A percentile compares a stretch with the other conserved stretches of the same genome.
Evolutionary conservation across 2,329 filamentous ascomycete species (phyloP).

Genomic region (Pseudogymnoascus sp.): DNA sequence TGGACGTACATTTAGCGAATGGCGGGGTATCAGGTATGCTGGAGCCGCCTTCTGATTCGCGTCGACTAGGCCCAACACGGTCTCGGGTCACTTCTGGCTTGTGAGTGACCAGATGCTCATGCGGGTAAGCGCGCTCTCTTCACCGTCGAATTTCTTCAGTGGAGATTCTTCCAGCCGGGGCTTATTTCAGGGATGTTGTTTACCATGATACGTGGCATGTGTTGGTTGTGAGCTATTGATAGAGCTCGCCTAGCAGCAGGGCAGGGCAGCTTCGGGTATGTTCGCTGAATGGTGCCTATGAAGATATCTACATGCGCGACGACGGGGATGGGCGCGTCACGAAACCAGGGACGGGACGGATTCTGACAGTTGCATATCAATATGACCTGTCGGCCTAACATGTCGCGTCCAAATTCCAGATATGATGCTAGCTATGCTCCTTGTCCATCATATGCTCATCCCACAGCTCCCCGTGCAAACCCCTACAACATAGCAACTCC

Average conservation of each 20-base stretch:
- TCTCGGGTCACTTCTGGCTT: background rate
- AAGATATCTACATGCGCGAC: background rate
- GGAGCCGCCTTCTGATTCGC: background rate
- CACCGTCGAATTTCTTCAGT: background rate
- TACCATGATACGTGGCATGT: background rate
- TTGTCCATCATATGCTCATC: background rate
- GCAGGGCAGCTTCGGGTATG: background rate
- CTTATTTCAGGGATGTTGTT: background rate
- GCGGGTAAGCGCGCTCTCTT: background rate
- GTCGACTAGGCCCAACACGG: background rate
- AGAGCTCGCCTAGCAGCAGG: background rate
- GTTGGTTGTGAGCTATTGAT: background rate
- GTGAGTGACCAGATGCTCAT: background rate
- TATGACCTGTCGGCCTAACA: background rate
- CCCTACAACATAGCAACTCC: constrained; percentile 72
- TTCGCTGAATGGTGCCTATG: background rate
- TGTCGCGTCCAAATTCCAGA: background rate
- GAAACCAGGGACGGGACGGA: background rate
- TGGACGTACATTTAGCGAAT: no score
- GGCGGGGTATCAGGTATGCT: background rate
- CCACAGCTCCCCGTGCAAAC: background rate
- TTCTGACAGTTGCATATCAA: background rate
- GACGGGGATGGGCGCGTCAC: background rate
- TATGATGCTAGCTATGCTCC: background rate
- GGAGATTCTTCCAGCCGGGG: background rate